Evolutionary conservation across 768 basidiomycete genomes (phyloP).

Genomic region (Xanthoconium purpureum): DNA sequence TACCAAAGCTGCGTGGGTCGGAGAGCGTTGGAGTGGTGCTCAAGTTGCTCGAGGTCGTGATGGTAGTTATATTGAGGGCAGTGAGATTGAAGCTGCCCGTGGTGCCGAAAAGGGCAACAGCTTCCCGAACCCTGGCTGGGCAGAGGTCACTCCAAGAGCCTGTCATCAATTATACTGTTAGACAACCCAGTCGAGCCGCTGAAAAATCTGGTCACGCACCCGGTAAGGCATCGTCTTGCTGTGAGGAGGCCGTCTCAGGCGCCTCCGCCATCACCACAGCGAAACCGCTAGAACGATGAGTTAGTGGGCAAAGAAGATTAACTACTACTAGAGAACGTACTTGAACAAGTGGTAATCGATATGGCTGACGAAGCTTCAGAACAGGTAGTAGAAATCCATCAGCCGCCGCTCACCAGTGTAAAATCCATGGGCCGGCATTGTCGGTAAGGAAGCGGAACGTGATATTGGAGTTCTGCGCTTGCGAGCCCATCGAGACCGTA

Average conservation of each 20-base stretch:
- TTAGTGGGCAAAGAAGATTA: constrained; percentile 3
- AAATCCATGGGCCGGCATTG: constrained; percentile 63
- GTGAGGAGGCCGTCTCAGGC: constrained; percentile 13
- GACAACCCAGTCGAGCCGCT: not conserved
- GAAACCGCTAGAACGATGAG: constrained; percentile 22
- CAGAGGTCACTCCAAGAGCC: constrained; percentile 22
- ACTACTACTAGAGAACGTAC: constrained; percentile 9
- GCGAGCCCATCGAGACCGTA: constrained; percentile 32
- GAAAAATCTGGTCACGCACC: constrained; percentile 11
- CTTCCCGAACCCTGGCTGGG: constrained; percentile 17
- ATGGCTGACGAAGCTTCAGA: constrained; percentile 21
- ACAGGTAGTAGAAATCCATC: not conserved
- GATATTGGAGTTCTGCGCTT: constrained; percentile 39
- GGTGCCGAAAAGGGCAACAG: constrained; percentile 13
- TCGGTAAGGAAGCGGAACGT: constrained; percentile 61
- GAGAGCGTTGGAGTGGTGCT: not conserved
- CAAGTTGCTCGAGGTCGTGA: not conserved
- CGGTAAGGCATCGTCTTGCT: constrained; percentile 19
- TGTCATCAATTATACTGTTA: constrained; percentile 1
- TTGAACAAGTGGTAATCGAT: constrained; percentile 30
- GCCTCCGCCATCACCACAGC: constrained; percentile 32
- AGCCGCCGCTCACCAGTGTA: constrained; percentile 35
- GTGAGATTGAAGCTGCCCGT: constrained; percentile 20
- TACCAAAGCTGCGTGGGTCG: not conserved
- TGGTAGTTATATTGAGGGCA: constrained; percentile 7